Percentiles rank a stretch among this genome's conserved stretches.
Conservation (phyloP, 1,139 yeast genomes). For the Pneumocystis sp. region DNA sequence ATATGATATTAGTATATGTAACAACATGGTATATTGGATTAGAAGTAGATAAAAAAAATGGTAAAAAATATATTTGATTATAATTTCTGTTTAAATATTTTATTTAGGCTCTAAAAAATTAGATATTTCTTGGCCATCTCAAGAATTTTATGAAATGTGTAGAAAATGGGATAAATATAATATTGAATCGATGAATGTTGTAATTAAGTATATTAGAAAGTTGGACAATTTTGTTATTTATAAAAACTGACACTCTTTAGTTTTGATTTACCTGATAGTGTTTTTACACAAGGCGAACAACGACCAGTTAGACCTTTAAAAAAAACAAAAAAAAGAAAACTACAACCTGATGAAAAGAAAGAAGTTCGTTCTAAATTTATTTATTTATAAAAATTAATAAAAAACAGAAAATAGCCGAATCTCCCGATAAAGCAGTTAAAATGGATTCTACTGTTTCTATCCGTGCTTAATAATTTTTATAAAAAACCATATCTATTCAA, state of each 20-base stretch:
- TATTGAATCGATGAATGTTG: slow-evolving; percentile 40
- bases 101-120: slow-evolving; percentile 33
- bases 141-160: slow-evolving; percentile 71
- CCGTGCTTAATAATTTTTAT: not conserved
- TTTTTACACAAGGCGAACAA: slow-evolving; percentile 61
- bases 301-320: slow-evolving; percentile 47
- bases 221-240: slow-evolving; percentile 14
- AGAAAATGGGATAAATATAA: slow-evolving; percentile 56
- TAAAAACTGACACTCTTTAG: slow-evolving; percentile 13
- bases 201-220: slow-evolving; percentile 62
- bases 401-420: not conserved
- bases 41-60: slow-evolving; percentile 39
- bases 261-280: slow-evolving; percentile 71
- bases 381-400: not conserved
- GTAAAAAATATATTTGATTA: not conserved
- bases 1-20: slow-evolving; percentile 37
- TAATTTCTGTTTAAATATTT: not conserved
- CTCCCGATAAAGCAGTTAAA: not conserved
- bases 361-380: not conserved
- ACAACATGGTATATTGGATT: slow-evolving; percentile 73
- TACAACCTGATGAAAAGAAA: not conserved
- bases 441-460: not conserved
- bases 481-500: not conserved
- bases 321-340: slow-evolving; percentile 26
- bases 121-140: slow-evolving; percentile 82